Evolutionary conservation across 2,329 filamentous ascomycete species (phyloP).

Genomic region (Talaromyces sp.): DNA sequence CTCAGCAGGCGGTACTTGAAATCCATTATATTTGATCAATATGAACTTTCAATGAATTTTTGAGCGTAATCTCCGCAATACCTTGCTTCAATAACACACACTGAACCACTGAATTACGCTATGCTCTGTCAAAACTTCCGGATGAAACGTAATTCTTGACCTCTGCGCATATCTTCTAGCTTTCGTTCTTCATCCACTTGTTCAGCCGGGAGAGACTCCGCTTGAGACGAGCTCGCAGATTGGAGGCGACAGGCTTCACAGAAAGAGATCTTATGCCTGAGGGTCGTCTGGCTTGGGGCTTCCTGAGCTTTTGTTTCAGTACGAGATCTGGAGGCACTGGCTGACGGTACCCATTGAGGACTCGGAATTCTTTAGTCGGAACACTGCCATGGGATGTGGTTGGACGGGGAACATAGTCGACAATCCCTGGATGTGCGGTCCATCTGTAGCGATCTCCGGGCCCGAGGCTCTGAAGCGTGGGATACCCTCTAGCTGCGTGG

Average conservation of each 20-base stretch:
- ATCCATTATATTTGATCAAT: no score
- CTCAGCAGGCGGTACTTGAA: no score
- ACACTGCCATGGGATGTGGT: not conserved
- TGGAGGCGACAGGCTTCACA: constrained; percentile 19
- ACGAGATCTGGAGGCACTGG: constrained; percentile 10
- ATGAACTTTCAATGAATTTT: not conserved
- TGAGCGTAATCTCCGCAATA: not conserved
- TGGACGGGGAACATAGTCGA: not conserved
- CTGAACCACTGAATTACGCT: not conserved
- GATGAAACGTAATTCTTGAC: not conserved
- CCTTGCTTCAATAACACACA: not conserved
- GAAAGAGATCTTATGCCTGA: constrained; percentile 17
- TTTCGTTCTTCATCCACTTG: constrained; percentile 21
- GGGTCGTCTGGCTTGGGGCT: constrained; percentile 4
- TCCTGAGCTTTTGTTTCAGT: constrained; percentile 19
- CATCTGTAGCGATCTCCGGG: constrained; percentile 12
- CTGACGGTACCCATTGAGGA: constrained; percentile 13
- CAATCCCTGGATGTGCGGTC: not conserved
- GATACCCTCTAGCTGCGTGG: not conserved
- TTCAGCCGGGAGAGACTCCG: constrained; percentile 22
- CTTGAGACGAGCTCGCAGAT: constrained; percentile 19
- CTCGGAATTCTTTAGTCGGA: constrained; percentile 4
- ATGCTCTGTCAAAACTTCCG: not conserved
- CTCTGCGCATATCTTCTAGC: not conserved
- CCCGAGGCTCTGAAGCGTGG: constrained; percentile 9